A percentile compares a stretch with the other conserved stretches of the same genome.
Evolutionary conservation across 441 rosid species (phyloP).

Genomic region (Adansonia gregorii): DNA sequence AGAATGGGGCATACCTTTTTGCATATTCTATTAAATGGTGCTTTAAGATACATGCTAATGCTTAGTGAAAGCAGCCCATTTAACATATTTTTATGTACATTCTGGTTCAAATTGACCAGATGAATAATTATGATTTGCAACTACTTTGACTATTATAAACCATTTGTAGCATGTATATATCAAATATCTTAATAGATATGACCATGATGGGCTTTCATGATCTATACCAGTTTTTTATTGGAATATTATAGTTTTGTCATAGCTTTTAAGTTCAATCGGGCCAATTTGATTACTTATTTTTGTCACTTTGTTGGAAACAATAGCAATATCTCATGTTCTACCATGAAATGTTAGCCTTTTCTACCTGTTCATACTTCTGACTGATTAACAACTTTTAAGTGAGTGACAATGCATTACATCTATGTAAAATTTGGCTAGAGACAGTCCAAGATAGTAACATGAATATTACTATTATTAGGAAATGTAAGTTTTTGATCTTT

Average conservation of each 20-base stretch:
- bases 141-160: background rate
- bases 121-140: background rate
- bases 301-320: background rate
- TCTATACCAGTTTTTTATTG: background rate
- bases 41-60: background rate
- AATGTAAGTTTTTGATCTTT: slow-evolving; percentile 13
- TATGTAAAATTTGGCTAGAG: slow-evolving; percentile 1
- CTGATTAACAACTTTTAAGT: slow-evolving; percentile 29
- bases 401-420: slow-evolving; percentile 27
- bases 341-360: background rate
- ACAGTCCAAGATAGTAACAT: slow-evolving; percentile 21
- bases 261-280: background rate
- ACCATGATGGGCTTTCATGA: background rate
- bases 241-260: background rate
- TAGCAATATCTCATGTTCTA: background rate
- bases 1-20: background rate
- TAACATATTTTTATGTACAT: background rate
- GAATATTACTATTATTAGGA: slow-evolving; percentile 21
- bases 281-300: background rate
- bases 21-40: background rate
- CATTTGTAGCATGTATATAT: background rate
- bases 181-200: background rate
- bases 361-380: slow-evolving; percentile 10
- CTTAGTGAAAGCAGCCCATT: background rate
- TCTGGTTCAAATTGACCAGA: background rate